Conservation (phyloP, 108 stramenopile genomes). For the Discostella stelligeroides region DNA sequence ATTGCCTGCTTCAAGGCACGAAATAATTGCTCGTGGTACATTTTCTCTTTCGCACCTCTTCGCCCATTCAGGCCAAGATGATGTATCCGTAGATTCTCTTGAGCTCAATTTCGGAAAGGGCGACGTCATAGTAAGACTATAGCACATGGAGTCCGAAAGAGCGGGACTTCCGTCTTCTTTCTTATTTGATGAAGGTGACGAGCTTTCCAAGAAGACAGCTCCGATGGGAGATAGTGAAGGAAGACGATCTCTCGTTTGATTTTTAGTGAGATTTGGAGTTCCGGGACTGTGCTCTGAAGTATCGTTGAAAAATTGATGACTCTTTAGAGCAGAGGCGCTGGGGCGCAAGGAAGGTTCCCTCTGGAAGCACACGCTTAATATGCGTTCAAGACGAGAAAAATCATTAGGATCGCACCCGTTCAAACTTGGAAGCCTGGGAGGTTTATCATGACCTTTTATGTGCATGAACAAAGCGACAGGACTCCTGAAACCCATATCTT, state of each 20-base stretch:
- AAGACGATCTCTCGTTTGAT: not conserved
- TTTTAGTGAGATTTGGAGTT: slow-evolving; percentile 10
- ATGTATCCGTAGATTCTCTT: slow-evolving; percentile 19
- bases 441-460: slow-evolving; percentile 59
- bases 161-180: slow-evolving; percentile 1
- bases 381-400: slow-evolving; percentile 42
- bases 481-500: slow-evolving; percentile 87
- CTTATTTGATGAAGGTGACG: slow-evolving; percentile 1
- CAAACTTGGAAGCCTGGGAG: slow-evolving; percentile 51
- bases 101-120: slow-evolving; percentile 10
- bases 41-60: slow-evolving; percentile 8
- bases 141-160: slow-evolving; percentile 46
- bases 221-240: not conserved
- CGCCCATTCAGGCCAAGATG: slow-evolving; percentile 48
- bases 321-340: slow-evolving; percentile 37
- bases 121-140: slow-evolving; percentile 36
- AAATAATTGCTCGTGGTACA: no score
- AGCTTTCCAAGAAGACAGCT: not conserved
- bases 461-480: slow-evolving; percentile 88
- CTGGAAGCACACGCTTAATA: slow-evolving; percentile 65
- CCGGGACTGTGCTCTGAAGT: not conserved
- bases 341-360: slow-evolving; percentile 75
- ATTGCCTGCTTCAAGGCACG: no score
- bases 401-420: slow-evolving; percentile 15
- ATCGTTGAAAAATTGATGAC: slow-evolving; percentile 17